Evolutionary conservation across 169 alveolate genomes (phyloP).

Genomic region (Cryptosporidium canis): DNA sequence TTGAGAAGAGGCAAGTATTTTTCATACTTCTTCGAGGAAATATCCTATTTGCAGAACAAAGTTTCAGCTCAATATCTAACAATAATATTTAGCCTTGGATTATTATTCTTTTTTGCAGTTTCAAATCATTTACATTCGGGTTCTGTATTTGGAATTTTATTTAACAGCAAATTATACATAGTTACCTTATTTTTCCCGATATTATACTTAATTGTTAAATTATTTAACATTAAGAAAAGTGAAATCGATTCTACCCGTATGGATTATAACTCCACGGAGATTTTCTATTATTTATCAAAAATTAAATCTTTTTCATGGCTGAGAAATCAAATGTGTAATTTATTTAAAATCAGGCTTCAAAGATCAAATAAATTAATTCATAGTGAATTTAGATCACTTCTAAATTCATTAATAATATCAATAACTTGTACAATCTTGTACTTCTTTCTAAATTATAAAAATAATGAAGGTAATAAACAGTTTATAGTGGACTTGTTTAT

Average conservation of each 20-base stretch:
- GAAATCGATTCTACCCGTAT: neutral
- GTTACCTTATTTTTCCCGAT: neutral
- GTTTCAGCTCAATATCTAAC: neutral
- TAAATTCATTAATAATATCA: neutral
- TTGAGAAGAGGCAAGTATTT: slow-evolving; percentile 4
- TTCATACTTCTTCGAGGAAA: slow-evolving; percentile 1
- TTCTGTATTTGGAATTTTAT: neutral
- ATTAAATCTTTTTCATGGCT: slow-evolving; percentile 17
- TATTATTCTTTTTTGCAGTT: neutral
- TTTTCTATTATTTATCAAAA: neutral
- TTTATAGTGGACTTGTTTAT: neutral
- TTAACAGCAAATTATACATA: neutral
- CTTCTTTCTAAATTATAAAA: neutral
- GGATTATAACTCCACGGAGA: slow-evolving; percentile 5
- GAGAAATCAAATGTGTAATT: neutral
- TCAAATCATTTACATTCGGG: neutral
- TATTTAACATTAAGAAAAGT: neutral
- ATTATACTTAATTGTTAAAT: neutral
- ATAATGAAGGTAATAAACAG: neutral
- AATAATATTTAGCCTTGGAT: neutral
- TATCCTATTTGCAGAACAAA: neutral
- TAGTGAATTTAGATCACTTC: neutral
- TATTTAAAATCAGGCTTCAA: neutral
- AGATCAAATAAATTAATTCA: neutral
- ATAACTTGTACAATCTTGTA: neutral